phyloP scores from a whole-genome alignment of 495 filamentous ascomycete species.

The Neurospora tetraspora region DNA sequence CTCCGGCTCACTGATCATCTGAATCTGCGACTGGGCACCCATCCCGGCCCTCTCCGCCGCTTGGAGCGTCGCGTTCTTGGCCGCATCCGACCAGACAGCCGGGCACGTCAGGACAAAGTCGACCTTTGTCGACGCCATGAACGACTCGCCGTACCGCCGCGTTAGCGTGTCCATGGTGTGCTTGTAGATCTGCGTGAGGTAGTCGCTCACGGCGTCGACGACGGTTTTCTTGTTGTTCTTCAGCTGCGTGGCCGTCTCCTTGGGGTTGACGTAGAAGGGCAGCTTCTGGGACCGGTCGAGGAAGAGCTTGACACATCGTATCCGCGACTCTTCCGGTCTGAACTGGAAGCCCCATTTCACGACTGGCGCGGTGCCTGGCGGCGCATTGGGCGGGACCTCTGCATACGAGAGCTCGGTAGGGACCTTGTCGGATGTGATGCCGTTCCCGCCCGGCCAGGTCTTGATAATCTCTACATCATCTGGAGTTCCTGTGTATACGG shows the following conservation, averaged over 20 bases:
- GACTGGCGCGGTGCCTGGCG: constrained; percentile 23
- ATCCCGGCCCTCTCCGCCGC: constrained; percentile 62
- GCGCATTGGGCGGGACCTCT: constrained; percentile 26
- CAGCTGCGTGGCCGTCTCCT: constrained; percentile 63
- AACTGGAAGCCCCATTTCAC: constrained; percentile 74
- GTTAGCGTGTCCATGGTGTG: constrained; percentile 67
- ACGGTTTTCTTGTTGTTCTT: constrained; percentile 52
- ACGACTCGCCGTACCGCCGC: constrained; percentile 50
- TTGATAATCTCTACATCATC: constrained; percentile 76
- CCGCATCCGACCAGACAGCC: constrained; percentile 70
- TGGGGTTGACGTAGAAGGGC: constrained; percentile 64
- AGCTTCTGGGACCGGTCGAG: constrained; percentile 69
- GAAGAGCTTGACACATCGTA: constrained; percentile 73
- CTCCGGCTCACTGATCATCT: constrained; percentile 67
- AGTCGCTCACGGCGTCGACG: constrained; percentile 54
- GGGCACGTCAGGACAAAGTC: constrained; percentile 67
- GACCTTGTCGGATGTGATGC: constrained; percentile 60
- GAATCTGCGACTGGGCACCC: constrained; percentile 47
- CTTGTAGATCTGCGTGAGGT: constrained; percentile 56
- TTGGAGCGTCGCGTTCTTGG: constrained; percentile 55
- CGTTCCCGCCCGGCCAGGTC: constrained; percentile 68
- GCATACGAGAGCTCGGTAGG: constrained; percentile 52
- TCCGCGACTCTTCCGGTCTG: constrained; percentile 58
- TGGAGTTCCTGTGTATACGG: constrained; percentile 65
- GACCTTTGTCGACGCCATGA: constrained; percentile 51